These are phyloP conservation scores for Melocanna baccifera DNA, from an alignment of 176 grass and related monocot species.

Conservation along the genomic window DNA sequence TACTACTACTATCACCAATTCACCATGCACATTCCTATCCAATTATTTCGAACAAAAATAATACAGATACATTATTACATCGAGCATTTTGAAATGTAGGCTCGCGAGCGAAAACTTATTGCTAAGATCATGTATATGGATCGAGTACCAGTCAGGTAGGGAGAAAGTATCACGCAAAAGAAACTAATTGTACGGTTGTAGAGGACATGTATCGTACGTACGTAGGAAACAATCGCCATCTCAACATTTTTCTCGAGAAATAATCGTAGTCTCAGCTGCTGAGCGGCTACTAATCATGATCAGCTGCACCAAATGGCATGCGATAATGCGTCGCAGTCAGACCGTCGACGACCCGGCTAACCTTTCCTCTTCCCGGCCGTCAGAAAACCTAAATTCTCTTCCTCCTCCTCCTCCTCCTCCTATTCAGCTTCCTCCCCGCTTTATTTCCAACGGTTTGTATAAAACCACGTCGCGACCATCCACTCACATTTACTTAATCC, in stretches of 20 bases:
- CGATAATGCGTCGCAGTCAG: conserved; percentile 17
- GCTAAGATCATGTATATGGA: too few relatives aligned
- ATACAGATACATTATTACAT: background rate
- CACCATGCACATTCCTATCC: background rate
- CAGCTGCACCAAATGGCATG: conserved; percentile 8
- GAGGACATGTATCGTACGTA: background rate
- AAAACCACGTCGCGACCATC: conserved; percentile 15
- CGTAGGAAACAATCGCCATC: background rate
- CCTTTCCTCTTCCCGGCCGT: background rate
- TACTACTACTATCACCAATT: background rate
- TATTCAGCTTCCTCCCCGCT: background rate
- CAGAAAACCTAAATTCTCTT: conserved; percentile 42
- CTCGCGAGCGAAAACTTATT: too few relatives aligned
- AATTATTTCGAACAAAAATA: background rate
- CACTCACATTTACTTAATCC: background rate
- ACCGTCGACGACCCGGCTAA: background rate
- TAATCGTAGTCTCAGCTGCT: background rate
- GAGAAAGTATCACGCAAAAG: too few relatives aligned
- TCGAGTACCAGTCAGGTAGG: too few relatives aligned
- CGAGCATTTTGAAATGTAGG: too few relatives aligned
- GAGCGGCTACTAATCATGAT: background rate
- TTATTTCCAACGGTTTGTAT: background rate
- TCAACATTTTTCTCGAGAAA: background rate
- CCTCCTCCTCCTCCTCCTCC: background rate
- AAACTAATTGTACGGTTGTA: background rate